phyloP scores from a whole-genome alignment of 2,329 filamentous ascomycete genomes.

The Fusarium incarnatum region DNA sequence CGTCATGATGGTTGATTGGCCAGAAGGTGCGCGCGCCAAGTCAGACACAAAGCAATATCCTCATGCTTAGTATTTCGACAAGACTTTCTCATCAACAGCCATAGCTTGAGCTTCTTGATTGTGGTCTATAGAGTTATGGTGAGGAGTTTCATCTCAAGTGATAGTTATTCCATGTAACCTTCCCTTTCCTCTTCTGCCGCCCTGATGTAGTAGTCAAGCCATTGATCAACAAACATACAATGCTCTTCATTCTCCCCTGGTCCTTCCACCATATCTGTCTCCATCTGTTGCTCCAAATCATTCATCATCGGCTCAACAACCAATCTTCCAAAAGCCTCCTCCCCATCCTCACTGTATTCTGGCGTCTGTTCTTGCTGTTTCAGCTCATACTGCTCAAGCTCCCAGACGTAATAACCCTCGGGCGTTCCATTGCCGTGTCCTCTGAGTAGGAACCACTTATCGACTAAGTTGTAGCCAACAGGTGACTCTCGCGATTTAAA shows the following conservation, averaged over 20 bases:
- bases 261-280: background rate
- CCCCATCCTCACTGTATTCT: background rate
- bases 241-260: background rate
- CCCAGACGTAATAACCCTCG: background rate
- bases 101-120: background rate
- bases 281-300: background rate
- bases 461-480: background rate
- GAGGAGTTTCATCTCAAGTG: background rate
- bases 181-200: background rate
- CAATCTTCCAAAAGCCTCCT: background rate
- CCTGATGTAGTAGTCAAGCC: background rate
- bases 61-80: background rate
- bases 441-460: background rate
- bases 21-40: background rate
- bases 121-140: background rate
- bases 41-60: background rate
- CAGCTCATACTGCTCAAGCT: background rate
- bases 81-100: background rate
- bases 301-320: background rate
- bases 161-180: background rate
- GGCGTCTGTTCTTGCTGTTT: background rate
- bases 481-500: background rate
- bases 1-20: background rate
- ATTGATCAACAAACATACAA: background rate
- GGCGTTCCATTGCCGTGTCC: too few species aligned